Percentiles rank a stretch among this genome's conserved stretches.
Evolutionary conservation across 768 basidiomycete genomes (phyloP).

Genomic region (Collybiopsis confluens): DNA sequence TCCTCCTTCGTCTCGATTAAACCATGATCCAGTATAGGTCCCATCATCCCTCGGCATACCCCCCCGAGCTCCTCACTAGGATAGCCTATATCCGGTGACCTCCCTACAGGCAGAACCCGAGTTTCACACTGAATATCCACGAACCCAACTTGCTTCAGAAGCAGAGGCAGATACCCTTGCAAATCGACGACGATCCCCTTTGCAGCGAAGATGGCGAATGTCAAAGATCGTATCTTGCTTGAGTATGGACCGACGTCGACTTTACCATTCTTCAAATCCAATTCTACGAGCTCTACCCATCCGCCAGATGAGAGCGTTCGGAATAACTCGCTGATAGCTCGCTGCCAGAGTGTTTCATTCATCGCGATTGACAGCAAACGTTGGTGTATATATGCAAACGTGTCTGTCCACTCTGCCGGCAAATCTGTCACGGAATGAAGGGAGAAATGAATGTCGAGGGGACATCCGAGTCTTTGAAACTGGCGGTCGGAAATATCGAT

Average conservation of each 20-base stretch:
- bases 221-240: neutral
- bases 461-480: neutral
- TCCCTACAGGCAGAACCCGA: neutral
- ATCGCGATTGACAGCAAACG: neutral
- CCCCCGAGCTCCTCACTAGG: neutral
- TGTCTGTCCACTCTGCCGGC: neutral
- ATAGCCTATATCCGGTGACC: neutral
- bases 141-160: neutral
- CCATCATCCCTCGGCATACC: neutral
- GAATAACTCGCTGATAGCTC: neutral
- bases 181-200: neutral
- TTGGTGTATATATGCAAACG: neutral
- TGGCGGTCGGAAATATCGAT: neutral
- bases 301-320: neutral
- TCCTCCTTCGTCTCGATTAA: neutral
- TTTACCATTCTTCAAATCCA: neutral
- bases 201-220: neutral
- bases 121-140: neutral
- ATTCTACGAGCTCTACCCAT: conserved; percentile 2
- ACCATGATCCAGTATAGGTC: neutral
- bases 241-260: neutral
- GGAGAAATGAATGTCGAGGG: neutral
- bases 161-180: neutral
- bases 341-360: neutral
- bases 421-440: neutral